A percentile compares a stretch with the other conserved stretches of the same genome.
Evolutionary conservation across 2,329 filamentous ascomycete species (phyloP).

Genomic region (Botryotinia narcissicola): DNA sequence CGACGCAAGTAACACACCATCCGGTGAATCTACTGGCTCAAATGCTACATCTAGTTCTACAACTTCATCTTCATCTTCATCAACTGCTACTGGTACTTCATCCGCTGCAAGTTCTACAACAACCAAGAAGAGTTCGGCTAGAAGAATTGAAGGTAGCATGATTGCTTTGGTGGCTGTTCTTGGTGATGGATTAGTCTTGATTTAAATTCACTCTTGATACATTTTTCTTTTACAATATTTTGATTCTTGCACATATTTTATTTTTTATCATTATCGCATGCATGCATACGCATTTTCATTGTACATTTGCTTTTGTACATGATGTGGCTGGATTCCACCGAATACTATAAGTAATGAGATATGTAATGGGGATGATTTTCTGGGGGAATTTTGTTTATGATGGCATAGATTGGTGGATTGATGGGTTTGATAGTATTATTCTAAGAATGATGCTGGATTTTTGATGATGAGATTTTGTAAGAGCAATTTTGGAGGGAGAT

Average conservation of each 20-base stretch:
- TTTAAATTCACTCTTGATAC: background rate
- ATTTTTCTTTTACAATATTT: background rate
- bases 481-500: background rate
- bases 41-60: background rate
- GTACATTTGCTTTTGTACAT: constrained; percentile 11
- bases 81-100: constrained; percentile 40
- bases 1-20: constrained; percentile 54
- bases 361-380: background rate
- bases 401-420: background rate
- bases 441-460: background rate
- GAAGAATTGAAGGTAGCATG: constrained; percentile 16
- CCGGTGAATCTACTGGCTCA: constrained; percentile 19
- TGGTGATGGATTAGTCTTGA: constrained; percentile 7
- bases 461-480: background rate
- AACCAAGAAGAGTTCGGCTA: constrained; percentile 10
- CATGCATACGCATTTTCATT: background rate
- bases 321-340: constrained; percentile 5
- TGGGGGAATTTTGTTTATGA: background rate
- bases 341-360: constrained; percentile 1
- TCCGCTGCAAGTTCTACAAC: background rate
- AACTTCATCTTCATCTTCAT: background rate
- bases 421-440: background rate
- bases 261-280: background rate
- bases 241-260: constrained; percentile 14
- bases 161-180: constrained; percentile 15